These are phyloP conservation scores for Talaromyces rugulosus DNA, from an alignment of 2,329 filamentous ascomycete species.

Conservation along the genomic window DNA sequence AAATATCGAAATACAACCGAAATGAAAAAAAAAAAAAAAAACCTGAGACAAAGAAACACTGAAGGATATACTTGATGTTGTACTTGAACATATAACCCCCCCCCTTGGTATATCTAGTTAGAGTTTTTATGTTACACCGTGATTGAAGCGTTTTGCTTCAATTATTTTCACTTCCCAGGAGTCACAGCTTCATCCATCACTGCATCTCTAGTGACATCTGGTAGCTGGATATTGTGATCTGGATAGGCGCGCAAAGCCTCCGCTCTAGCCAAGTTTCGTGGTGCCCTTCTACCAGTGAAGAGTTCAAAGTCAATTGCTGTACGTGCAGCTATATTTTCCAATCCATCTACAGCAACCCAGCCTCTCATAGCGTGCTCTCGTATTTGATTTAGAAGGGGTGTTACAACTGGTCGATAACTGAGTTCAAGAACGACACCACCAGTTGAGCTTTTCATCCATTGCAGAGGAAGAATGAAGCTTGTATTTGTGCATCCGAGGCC, in stretches of 20 bases:
- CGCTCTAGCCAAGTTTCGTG: neutral
- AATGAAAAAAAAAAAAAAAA: too few relatives aligned
- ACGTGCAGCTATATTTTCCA: neutral
- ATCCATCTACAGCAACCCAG: neutral
- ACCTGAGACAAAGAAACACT: too few relatives aligned
- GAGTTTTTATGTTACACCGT: neutral
- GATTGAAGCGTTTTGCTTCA: neutral
- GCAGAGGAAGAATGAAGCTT: neutral
- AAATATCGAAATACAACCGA: too few relatives aligned
- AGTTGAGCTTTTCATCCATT: neutral
- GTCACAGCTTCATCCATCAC: neutral
- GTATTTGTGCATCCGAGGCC: neutral
- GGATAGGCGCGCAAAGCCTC: neutral
- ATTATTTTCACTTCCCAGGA: neutral
- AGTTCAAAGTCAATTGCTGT: neutral
- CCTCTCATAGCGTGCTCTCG: neutral
- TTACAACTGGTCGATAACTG: neutral
- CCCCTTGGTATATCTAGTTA: too few relatives aligned
- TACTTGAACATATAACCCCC: too few relatives aligned
- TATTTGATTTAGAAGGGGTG: neutral
- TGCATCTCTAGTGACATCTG: neutral
- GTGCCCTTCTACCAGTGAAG: neutral
- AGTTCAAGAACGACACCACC: neutral
- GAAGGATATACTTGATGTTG: too few relatives aligned
- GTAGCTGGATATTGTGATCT: neutral